Evolutionary conservation across 805 yeast genomes (phyloP).

Genomic region (Candida krabiensis): DNA sequence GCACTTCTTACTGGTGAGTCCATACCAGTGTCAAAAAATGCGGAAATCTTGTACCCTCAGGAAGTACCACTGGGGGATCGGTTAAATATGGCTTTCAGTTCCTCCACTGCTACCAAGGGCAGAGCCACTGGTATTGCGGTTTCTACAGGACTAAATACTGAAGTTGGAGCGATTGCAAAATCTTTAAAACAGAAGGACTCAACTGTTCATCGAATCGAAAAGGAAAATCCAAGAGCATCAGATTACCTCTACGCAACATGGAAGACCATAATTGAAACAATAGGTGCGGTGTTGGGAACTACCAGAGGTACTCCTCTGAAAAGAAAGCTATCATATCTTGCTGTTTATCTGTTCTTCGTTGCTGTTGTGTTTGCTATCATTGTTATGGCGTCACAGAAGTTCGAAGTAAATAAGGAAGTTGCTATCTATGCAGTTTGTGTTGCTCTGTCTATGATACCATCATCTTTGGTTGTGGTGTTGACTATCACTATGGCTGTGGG

Average conservation of each 20-base stretch:
- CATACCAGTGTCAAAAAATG: slow-evolving; percentile 62
- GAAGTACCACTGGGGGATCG: slow-evolving; percentile 70
- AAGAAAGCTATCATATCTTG: slow-evolving; percentile 71
- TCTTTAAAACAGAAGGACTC: slow-evolving; percentile 47
- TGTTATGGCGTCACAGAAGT: slow-evolving; percentile 81
- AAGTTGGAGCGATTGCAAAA: slow-evolving; percentile 72
- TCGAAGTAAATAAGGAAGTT: slow-evolving; percentile 73
- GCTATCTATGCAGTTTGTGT: slow-evolving; percentile 90
- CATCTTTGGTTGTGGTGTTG: slow-evolving; percentile 74
- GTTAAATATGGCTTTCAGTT: slow-evolving; percentile 66
- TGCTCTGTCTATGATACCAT: slow-evolving; percentile 79
- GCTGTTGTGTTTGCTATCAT: slow-evolving; percentile 87
- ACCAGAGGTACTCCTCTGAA: slow-evolving; percentile 82
- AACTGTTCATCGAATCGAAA: slow-evolving; percentile 40
- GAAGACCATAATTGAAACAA: slow-evolving; percentile 50
- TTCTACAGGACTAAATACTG: slow-evolving; percentile 68
- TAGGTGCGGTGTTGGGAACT: slow-evolving; percentile 73
- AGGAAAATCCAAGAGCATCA: slow-evolving; percentile 43
- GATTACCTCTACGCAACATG: slow-evolving; percentile 48
- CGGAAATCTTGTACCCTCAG: slow-evolving; percentile 37
- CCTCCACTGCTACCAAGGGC: slow-evolving; percentile 72
- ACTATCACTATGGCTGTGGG: slow-evolving; percentile 88
- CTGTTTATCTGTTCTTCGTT: slow-evolving; percentile 65
- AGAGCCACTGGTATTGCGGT: slow-evolving; percentile 69
- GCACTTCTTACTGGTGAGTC: slow-evolving; percentile 91